Conservation (phyloP, 768 basidiomycete species). For the Tulasnella sp. region DNA sequence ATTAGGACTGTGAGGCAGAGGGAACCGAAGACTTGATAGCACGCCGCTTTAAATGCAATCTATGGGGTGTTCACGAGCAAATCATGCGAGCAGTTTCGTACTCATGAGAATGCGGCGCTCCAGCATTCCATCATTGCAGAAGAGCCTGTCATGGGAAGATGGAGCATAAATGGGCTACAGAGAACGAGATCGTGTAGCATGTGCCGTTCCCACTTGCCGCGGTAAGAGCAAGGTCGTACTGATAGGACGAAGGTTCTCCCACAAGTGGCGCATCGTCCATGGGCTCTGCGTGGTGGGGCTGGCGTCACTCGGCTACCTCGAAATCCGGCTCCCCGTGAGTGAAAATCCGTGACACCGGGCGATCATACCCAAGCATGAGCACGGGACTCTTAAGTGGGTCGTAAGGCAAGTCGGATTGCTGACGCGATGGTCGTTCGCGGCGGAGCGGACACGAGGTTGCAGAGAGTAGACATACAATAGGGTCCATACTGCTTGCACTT, state of each 20-base stretch:
- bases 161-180: neutral
- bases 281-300: neutral
- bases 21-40: neutral
- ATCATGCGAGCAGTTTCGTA: neutral
- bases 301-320: neutral
- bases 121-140: neutral
- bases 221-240: neutral
- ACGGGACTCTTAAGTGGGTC: too few relatives aligned
- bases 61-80: neutral
- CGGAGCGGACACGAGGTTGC: too few relatives aligned
- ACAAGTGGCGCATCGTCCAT: conserved; percentile 10
- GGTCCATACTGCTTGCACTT: conserved; percentile 1
- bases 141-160: conserved; percentile 11
- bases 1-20: neutral
- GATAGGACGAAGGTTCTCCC: conserved; percentile 1
- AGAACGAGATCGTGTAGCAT: neutral
- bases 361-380: too few relatives aligned
- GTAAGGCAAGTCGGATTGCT: too few relatives aligned
- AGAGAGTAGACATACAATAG: conserved; percentile 7
- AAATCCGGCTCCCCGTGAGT: neutral
- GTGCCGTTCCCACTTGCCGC: neutral
- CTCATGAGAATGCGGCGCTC: neutral
- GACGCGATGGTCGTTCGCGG: too few relatives aligned
- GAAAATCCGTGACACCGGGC: neutral
- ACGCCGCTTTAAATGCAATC: neutral